Conservation (phyloP, 2,329 filamentous ascomycete species). For the Apiospora marii region DNA sequence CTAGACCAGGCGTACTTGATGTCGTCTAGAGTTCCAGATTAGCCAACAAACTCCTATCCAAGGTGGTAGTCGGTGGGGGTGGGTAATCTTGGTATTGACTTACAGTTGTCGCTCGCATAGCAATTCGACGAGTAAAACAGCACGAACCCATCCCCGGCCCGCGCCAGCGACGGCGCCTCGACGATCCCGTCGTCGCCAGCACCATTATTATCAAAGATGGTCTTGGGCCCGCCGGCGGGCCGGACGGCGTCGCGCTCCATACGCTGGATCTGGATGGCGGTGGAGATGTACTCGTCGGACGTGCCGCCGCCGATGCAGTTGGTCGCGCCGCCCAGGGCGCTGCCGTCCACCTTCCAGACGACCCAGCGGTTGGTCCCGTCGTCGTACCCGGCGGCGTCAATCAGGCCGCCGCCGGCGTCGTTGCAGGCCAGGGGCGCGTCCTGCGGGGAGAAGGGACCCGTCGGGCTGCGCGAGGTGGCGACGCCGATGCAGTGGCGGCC, state of each 20-base stretch:
- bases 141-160: slow-evolving; percentile 38
- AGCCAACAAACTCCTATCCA: background rate
- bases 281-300: slow-evolving; percentile 37
- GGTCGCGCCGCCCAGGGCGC: slow-evolving; percentile 41
- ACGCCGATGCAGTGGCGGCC: slow-evolving; percentile 42
- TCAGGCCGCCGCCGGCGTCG: slow-evolving; percentile 38
- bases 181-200: slow-evolving; percentile 40
- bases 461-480: slow-evolving; percentile 38
- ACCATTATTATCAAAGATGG: slow-evolving; percentile 42
- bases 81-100: background rate
- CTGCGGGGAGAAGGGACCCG: slow-evolving; percentile 38
- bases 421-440: slow-evolving; percentile 39
- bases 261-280: slow-evolving; percentile 41
- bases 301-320: slow-evolving; percentile 39
- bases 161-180: slow-evolving; percentile 41
- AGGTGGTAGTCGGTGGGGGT: background rate
- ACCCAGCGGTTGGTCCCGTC: slow-evolving; percentile 43
- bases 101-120: slow-evolving; percentile 42
- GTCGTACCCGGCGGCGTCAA: slow-evolving; percentile 42
- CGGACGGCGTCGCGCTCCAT: slow-evolving; percentile 41
- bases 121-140: slow-evolving; percentile 44
- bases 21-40: slow-evolving; percentile 31
- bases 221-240: slow-evolving; percentile 34
- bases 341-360: slow-evolving; percentile 44
- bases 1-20: slow-evolving; percentile 43